Conservation (phyloP, 2,329 filamentous ascomycete genomes). For the Fusarium decemcellulare region DNA sequence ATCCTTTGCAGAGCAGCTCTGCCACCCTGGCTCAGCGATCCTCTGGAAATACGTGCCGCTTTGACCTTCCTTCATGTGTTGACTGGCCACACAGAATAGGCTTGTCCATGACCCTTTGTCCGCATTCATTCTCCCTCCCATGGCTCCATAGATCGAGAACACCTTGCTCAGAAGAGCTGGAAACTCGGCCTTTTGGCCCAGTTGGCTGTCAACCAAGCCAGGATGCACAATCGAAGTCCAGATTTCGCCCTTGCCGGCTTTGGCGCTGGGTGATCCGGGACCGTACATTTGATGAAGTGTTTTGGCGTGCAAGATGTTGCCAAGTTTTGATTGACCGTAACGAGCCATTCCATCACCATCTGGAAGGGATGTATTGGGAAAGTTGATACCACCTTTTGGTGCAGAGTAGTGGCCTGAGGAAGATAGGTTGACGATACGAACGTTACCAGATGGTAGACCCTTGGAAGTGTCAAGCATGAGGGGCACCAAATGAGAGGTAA, state of each 20-base stretch:
- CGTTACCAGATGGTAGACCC: conserved; percentile 3
- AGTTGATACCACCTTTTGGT: conserved; percentile 32
- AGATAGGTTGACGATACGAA: conserved; percentile 36
- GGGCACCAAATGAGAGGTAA: conserved; percentile 29
- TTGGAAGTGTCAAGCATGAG: conserved; percentile 31
- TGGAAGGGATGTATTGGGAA: conserved; percentile 5
- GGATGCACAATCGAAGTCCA: conserved; percentile 35
- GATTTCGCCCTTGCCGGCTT: conserved; percentile 22
- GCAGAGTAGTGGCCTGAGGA: conserved; percentile 29
- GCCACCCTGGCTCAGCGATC: conserved; percentile 30
- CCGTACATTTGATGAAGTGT: conserved; percentile 29
- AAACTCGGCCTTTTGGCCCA: background rate
- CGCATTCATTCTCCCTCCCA: conserved; percentile 12
- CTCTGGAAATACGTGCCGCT: conserved; percentile 35
- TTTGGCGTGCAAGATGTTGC: conserved; percentile 36
- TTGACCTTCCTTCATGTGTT: conserved; percentile 26
- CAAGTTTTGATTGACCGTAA: conserved; percentile 39
- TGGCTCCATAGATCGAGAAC: background rate
- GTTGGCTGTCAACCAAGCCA: conserved; percentile 29
- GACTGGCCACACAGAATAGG: conserved; percentile 31
- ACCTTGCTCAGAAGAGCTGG: background rate
- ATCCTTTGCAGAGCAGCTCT: conserved; percentile 26
- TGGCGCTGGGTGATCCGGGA: conserved; percentile 13
- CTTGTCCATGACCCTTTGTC: conserved; percentile 38
- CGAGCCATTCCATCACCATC: conserved; percentile 1